Percentiles rank a stretch among this genome's conserved stretches.
Conservation (phyloP, 148 eudicot species). For the Fagopyrum homotropicum region DNA sequence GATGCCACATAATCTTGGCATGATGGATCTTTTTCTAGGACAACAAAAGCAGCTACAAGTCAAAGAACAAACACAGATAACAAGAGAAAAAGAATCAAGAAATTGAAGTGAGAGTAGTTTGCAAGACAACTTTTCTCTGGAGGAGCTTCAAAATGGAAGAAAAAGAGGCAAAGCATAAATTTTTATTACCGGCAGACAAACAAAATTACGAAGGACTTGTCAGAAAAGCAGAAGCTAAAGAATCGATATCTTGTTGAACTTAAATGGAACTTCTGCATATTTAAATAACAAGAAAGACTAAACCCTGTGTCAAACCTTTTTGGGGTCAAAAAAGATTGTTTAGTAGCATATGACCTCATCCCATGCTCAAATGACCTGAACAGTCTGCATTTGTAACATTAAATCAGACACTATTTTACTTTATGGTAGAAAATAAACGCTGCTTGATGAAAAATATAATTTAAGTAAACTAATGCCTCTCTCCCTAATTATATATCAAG, state of each 20-base stretch:
- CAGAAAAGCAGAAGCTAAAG: conserved; percentile 65
- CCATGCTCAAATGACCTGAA: too few species aligned
- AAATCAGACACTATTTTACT: too few species aligned
- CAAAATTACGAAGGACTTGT: conserved; percentile 88
- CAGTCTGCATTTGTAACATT: too few species aligned
- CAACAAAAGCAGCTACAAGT: conserved; percentile 73
- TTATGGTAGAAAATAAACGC: too few species aligned
- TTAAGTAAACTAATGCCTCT: too few species aligned
- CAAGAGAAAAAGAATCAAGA: background rate
- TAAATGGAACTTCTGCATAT: background rate
- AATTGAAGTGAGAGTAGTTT: background rate
- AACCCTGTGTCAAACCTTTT: too few species aligned
- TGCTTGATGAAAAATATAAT: too few species aligned
- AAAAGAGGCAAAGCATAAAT: background rate
- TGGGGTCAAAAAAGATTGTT: too few species aligned
- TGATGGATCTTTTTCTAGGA: conserved; percentile 87
- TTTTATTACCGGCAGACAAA: conserved; percentile 84
- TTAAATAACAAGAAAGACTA: too few species aligned
- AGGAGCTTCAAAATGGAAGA: background rate
- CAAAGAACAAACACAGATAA: conserved; percentile 9
- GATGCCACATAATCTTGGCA: conserved; percentile 88
- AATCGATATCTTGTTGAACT: conserved; percentile 70
- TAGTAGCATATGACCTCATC: too few species aligned
- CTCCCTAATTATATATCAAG: too few species aligned
- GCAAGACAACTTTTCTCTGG: background rate